Evolutionary conservation across 1,139 yeast genomes (phyloP), one percentile per base, ranked within the genome.

Genomic region (Pichia sp.): DNA sequence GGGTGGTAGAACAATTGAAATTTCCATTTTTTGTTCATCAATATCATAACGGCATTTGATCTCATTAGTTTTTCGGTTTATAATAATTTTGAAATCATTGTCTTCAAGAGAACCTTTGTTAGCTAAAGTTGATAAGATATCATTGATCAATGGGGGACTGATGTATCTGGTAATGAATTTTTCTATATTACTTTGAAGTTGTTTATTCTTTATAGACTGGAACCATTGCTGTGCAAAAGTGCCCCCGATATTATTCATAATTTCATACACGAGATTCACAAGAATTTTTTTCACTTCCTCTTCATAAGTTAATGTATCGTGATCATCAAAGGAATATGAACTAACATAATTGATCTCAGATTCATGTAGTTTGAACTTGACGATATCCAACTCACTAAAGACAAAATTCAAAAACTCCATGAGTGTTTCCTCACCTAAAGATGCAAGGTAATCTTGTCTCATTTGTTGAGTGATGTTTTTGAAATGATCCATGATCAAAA

Each of bases 1-100:
- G 1, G 68, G 56, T 0, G 96, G 96, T 15, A 88, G 63, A 39
- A 69, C 71, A 45, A 89, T 78, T 1, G 79, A 74, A 67, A 91
- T 75, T 55, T 86, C 96, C 72, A 91, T 72, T 17, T 77, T 77
- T 54, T 86, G 95, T 42, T 88, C 96, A 57, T 93, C 99, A 43
- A 91, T 84, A 35, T 79, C 69, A 56, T 85, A 85, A 2, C 71
- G 67, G 1, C 91, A 81, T 47, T 74, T 77, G 49, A 91, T 76
- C 58, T 88, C 96, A 48, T 79, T 76, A 9, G 77, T 67, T 7
- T 70, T 67, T 40, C 66, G 68, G 55, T 81, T 80, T 21, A 85
- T 70, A 57, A 76, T 82, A 43, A 86, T 72, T 5, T 70, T 67
- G 53, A 81, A 63, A 34, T 79, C 77, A 35, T 77, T 79, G 50